Evolutionary conservation across 2,329 filamentous ascomycete genomes (phyloP).

Genomic region (Lecanoromycetidae sp.): DNA sequence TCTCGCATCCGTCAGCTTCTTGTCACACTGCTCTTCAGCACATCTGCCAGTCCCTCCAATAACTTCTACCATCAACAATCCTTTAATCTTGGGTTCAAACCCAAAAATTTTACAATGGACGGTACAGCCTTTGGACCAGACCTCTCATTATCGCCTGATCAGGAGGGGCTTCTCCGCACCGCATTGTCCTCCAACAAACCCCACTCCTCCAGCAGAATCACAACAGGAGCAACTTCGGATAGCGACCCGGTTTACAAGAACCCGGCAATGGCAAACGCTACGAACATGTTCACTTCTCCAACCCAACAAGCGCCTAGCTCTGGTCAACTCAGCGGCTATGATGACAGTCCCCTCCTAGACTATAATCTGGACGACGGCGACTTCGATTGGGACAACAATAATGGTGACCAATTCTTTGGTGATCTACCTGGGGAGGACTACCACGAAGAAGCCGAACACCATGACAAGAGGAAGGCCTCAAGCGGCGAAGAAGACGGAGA

Average conservation of each 20-base stretch:
- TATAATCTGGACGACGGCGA: slow-evolving; percentile 64
- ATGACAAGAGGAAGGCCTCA: slow-evolving; percentile 61
- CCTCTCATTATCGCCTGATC: slow-evolving; percentile 61
- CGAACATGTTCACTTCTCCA: slow-evolving; percentile 31
- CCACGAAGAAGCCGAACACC: slow-evolving; percentile 36
- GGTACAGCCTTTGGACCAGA: slow-evolving; percentile 36
- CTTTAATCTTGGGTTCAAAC: neutral
- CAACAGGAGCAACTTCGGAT: neutral
- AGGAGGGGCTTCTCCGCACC: slow-evolving; percentile 63
- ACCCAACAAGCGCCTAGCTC: slow-evolving; percentile 33
- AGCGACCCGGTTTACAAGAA: neutral
- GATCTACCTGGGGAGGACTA: slow-evolving; percentile 49
- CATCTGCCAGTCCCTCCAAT: neutral
- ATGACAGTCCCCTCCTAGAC: slow-evolving; percentile 72
- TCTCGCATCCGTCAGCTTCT: neutral
- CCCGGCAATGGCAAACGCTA: slow-evolving; percentile 11
- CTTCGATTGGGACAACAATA: slow-evolving; percentile 61
- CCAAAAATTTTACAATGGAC: slow-evolving; percentile 27
- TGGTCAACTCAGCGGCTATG: slow-evolving; percentile 40
- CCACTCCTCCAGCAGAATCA: slow-evolving; percentile 21
- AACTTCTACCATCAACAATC: neutral
- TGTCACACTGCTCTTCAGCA: neutral
- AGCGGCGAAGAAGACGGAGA: slow-evolving; percentile 56
- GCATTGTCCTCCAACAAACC: slow-evolving; percentile 60
- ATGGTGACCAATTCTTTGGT: slow-evolving; percentile 58